Percentiles rank a stretch among this genome's conserved stretches.
These are phyloP conservation scores for Tolypocladium paradoxum DNA, from an alignment of 2,329 filamentous ascomycete genomes.

Conservation along the genomic window DNA sequence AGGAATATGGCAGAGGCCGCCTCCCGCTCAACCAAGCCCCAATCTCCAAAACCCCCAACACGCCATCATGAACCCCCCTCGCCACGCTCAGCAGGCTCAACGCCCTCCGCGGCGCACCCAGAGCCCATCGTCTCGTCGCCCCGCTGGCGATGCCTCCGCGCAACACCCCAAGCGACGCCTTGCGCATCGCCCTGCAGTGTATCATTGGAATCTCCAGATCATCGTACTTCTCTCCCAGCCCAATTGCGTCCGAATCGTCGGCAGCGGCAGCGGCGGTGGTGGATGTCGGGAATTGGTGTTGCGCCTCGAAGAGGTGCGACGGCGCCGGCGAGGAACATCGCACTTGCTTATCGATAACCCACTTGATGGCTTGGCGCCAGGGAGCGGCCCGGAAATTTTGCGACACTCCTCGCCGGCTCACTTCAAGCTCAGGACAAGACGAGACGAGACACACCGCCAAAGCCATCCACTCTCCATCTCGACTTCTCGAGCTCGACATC, in stretches of 20 bases:
- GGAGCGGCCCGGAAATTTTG: conserved; percentile 12
- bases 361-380: not conserved
- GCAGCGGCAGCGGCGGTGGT: not conserved
- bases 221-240: conserved; percentile 2
- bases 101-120: conserved; percentile 1
- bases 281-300: not conserved
- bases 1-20: not conserved
- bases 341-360: conserved; percentile 1
- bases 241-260: not conserved
- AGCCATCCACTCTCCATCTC: not conserved
- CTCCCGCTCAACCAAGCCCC: conserved; percentile 5
- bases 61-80: conserved; percentile 6
- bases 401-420: conserved; percentile 2
- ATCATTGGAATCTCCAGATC: conserved; percentile 9
- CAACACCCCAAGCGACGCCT: conserved; percentile 3
- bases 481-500: not conserved
- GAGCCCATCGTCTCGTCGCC: not conserved
- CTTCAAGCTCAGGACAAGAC: not conserved
- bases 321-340: not conserved
- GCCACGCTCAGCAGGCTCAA: conserved; percentile 5
- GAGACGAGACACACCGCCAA: not conserved
- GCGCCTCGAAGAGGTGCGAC: not conserved
- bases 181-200: conserved; percentile 9
- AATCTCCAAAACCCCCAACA: conserved; percentile 7
- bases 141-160: not conserved